Percentiles rank a stretch among this genome's conserved stretches.
These are phyloP conservation scores for Venturia asperata DNA, from an alignment of 2,329 filamentous ascomycete genomes.

Conservation along the genomic window DNA sequence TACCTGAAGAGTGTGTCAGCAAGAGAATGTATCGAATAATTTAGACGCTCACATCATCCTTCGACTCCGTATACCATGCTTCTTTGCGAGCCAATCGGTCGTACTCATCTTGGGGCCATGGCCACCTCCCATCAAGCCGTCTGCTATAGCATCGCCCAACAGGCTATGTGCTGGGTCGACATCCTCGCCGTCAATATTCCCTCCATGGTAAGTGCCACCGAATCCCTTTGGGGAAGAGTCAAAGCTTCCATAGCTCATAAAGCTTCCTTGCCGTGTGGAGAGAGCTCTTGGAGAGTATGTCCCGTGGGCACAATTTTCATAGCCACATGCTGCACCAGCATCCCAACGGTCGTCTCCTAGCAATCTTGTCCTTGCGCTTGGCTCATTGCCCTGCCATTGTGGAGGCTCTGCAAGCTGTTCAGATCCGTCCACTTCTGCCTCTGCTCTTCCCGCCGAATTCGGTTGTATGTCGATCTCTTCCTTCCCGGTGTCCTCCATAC, in stretches of 20 bases:
- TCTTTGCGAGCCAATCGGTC: slow-evolving; percentile 63
- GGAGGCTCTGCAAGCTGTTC: slow-evolving; percentile 14
- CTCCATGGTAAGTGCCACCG: slow-evolving; percentile 32
- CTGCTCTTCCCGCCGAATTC: slow-evolving; percentile 27
- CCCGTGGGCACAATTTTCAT: slow-evolving; percentile 58
- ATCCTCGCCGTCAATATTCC: slow-evolving; percentile 26
- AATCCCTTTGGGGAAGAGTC: slow-evolving; percentile 33
- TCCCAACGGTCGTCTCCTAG: slow-evolving; percentile 34
- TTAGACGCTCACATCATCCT: slow-evolving; percentile 58
- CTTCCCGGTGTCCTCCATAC: neutral
- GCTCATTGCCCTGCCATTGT: slow-evolving; percentile 20
- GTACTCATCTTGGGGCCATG: slow-evolving; percentile 62
- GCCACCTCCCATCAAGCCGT: slow-evolving; percentile 36
- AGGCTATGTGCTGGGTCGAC: slow-evolving; percentile 33
- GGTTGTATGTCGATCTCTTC: slow-evolving; percentile 30
- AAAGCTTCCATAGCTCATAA: slow-evolving; percentile 47
- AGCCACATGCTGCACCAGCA: slow-evolving; percentile 28
- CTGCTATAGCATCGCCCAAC: slow-evolving; percentile 38
- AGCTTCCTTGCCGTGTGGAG: slow-evolving; percentile 50
- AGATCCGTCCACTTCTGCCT: slow-evolving; percentile 24
- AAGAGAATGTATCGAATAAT: neutral
- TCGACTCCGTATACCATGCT: slow-evolving; percentile 66
- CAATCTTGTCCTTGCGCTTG: slow-evolving; percentile 34
- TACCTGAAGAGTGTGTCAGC: slow-evolving; percentile 51
- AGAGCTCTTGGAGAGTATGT: slow-evolving; percentile 52